Conservation (phyloP, 805 yeast genomes). For the Ogataea paraovalis region DNA sequence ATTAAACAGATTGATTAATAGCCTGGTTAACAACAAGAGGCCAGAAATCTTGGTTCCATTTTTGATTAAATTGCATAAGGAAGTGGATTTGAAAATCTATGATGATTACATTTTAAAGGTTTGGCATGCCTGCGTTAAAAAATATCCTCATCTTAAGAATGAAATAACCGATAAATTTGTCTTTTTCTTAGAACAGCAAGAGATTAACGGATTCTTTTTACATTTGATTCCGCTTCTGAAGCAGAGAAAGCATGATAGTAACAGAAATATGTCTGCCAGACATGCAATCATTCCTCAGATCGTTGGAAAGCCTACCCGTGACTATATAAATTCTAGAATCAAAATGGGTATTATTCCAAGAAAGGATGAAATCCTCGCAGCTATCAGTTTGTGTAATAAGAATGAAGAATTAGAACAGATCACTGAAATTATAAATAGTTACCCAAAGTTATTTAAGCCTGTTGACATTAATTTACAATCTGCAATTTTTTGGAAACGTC, state of each 20-base stretch:
- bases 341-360: constrained; percentile 25
- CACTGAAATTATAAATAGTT: constrained; percentile 9
- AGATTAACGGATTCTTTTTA: constrained; percentile 1
- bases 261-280: background rate
- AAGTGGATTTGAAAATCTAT: constrained; percentile 15
- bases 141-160: constrained; percentile 19
- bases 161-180: background rate
- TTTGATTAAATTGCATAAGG: constrained; percentile 26
- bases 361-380: constrained; percentile 12
- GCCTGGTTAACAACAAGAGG: constrained; percentile 13
- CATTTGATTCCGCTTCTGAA: constrained; percentile 1
- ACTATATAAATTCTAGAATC: constrained; percentile 21
- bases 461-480: constrained; percentile 13
- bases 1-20: constrained; percentile 11
- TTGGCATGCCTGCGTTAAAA: constrained; percentile 19
- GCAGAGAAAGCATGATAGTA: background rate
- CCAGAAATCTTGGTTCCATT: constrained; percentile 21
- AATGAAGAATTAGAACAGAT: constrained; percentile 16
- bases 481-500: constrained; percentile 21
- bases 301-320: constrained; percentile 10
- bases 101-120: constrained; percentile 15
- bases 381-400: constrained; percentile 7
- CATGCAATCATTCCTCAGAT: constrained; percentile 1
- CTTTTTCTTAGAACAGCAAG: background rate
- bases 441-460: constrained; percentile 10